phyloP scores from a whole-genome alignment of 352 stramenopile species.

The Halophytophthora batemanensis region DNA sequence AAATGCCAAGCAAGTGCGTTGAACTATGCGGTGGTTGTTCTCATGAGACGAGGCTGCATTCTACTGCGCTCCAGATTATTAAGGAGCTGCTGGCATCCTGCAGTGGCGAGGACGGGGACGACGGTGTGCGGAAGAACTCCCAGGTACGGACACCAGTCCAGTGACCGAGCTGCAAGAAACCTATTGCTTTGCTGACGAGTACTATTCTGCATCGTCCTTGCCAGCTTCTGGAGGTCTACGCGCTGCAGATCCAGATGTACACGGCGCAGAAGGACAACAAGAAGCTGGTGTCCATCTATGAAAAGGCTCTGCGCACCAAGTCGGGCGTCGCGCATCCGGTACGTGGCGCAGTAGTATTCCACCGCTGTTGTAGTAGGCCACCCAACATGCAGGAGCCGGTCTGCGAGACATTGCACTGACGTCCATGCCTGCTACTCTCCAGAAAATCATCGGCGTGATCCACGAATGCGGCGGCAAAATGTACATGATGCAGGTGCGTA shows the following conservation, averaged over 20 bases:
- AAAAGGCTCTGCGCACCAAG: constrained; percentile 88
- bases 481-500: constrained; percentile 89
- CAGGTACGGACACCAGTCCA: constrained; percentile 28
- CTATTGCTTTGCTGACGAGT: constrained; percentile 14
- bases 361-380: background rate
- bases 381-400: background rate
- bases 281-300: constrained; percentile 92
- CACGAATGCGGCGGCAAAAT: constrained; percentile 95
- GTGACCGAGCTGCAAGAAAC: background rate
- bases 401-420: background rate
- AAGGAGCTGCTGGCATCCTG: constrained; percentile 86
- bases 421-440: background rate
- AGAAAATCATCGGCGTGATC: constrained; percentile 94
- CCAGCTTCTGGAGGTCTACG: constrained; percentile 91
- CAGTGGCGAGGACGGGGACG: constrained; percentile 80
- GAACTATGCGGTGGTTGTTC: too few relatives aligned
- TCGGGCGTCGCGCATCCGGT: constrained; percentile 88
- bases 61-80: constrained; percentile 49
- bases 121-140: constrained; percentile 81
- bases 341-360: constrained; percentile 1
- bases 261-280: constrained; percentile 92
- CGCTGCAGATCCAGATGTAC: constrained; percentile 92
- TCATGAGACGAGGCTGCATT: too few relatives aligned
- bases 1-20: too few relatives aligned
- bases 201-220: background rate